These are phyloP conservation scores for Penicillium flavigenum DNA, from an alignment of 495 filamentous ascomycete species.

Conservation along the genomic window DNA sequence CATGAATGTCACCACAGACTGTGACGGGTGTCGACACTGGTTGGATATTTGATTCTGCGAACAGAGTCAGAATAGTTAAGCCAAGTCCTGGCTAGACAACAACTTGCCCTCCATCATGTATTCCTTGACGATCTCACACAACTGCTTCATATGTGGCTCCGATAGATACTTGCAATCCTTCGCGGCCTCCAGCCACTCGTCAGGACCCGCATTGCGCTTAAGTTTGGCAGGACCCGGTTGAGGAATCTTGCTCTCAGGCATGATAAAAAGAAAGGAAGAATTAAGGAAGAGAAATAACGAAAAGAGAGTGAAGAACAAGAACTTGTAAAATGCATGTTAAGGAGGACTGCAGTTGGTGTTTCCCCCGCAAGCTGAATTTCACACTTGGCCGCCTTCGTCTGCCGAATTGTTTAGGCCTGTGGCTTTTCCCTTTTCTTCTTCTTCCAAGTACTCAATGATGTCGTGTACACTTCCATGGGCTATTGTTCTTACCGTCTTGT, in stretches of 20 bases:
- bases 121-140: slow-evolving; percentile 98
- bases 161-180: slow-evolving; percentile 97
- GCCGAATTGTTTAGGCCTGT: neutral
- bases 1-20: slow-evolving; percentile 96
- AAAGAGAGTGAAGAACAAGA: neutral
- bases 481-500: neutral
- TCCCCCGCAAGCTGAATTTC: slow-evolving; percentile 22
- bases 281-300: neutral
- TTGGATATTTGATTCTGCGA: slow-evolving; percentile 91
- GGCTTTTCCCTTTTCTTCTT: neutral
- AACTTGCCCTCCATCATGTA: slow-evolving; percentile 89
- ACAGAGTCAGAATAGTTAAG: neutral
- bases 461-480: neutral
- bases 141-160: slow-evolving; percentile 93
- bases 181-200: slow-evolving; percentile 93
- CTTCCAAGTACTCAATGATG: neutral
- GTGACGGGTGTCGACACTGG: slow-evolving; percentile 96
- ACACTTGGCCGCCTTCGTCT: slow-evolving; percentile 15
- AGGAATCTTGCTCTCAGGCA: slow-evolving; percentile 64
- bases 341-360: slow-evolving; percentile 10
- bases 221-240: slow-evolving; percentile 89
- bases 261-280: slow-evolving; percentile 20
- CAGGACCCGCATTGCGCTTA: slow-evolving; percentile 75
- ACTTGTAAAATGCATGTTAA: neutral
- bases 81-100: neutral